Percentiles rank a stretch among this genome's conserved stretches.
These are phyloP conservation scores for Theileria sp. DNA, from an alignment of 169 alveolate species.

Conservation along the genomic window DNA sequence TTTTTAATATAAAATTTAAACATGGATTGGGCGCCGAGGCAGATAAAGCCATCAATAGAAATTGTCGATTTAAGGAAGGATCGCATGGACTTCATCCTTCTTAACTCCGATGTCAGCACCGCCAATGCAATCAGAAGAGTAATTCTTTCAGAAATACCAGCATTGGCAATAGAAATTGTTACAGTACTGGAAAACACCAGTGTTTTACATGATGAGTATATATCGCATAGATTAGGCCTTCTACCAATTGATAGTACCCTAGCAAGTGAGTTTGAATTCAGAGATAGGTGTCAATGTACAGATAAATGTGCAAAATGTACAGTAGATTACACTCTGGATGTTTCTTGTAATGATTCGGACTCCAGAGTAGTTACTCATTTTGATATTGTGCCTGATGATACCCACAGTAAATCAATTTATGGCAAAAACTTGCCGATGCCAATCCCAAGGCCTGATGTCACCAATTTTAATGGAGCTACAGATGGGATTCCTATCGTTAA, in stretches of 20 bases:
- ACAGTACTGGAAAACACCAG: conserved; percentile 90
- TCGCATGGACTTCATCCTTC: conserved; percentile 81
- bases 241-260: conserved; percentile 88
- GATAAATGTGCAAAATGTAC: conserved; percentile 89
- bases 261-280: conserved; percentile 86
- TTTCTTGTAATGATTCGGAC: conserved; percentile 84
- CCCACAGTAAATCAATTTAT: conserved; percentile 12
- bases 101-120: conserved; percentile 86
- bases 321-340: conserved; percentile 86
- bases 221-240: conserved; percentile 93
- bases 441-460: conserved; percentile 47
- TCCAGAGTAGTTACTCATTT: conserved; percentile 84
- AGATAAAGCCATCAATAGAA: conserved; percentile 74
- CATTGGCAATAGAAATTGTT: conserved; percentile 94
- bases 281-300: conserved; percentile 89
- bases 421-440: conserved; percentile 60
- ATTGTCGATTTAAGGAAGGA: conserved; percentile 71
- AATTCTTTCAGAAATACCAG: conserved; percentile 93
- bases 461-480: conserved; percentile 29
- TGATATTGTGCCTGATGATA: conserved; percentile 75
- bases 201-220: conserved; percentile 94
- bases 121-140: conserved; percentile 94
- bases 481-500: conserved; percentile 90
- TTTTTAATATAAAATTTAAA: conserved; percentile 17
- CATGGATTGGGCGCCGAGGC: conserved; percentile 75